Percentiles rank a stretch among this genome's conserved stretches.
These are phyloP conservation scores for Fomitopsis pulvina DNA, from an alignment of 768 basidiomycete genomes.

Conservation along the genomic window DNA sequence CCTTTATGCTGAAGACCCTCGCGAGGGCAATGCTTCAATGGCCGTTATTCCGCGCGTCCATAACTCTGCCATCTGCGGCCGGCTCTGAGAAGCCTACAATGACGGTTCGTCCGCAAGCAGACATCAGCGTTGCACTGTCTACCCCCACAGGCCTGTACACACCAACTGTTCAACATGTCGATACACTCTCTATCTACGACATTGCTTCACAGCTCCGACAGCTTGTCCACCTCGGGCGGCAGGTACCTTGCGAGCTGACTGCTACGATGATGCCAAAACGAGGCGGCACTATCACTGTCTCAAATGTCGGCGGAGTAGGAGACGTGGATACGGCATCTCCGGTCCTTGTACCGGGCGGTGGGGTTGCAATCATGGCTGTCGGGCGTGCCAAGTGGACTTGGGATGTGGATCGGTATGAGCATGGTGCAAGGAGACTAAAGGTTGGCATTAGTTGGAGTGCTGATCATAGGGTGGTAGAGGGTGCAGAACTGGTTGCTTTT, in stretches of 20 bases:
- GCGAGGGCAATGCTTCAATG: slow-evolving; percentile 75
- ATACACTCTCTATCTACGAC: slow-evolving; percentile 49
- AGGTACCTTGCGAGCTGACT: slow-evolving; percentile 58
- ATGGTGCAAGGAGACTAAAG: slow-evolving; percentile 49
- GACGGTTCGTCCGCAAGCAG: slow-evolving; percentile 65
- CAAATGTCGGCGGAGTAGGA: slow-evolving; percentile 80
- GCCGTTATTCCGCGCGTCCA: slow-evolving; percentile 76
- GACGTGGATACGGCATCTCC: slow-evolving; percentile 65
- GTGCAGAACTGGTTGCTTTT: slow-evolving; percentile 84
- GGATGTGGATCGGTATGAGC: slow-evolving; percentile 53
- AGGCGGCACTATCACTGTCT: slow-evolving; percentile 76
- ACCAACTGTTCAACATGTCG: slow-evolving; percentile 55
- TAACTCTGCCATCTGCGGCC: slow-evolving; percentile 35
- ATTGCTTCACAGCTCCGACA: slow-evolving; percentile 57
- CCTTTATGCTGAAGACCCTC: slow-evolving; percentile 78
- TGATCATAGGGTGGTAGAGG: slow-evolving; percentile 84
- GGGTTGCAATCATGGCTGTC: slow-evolving; percentile 79
- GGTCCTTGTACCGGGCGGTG: slow-evolving; percentile 75
- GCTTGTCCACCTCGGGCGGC: slow-evolving; percentile 58
- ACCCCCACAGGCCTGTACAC: slow-evolving; percentile 82
- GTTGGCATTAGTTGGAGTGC: slow-evolving; percentile 76
- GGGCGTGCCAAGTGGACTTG: slow-evolving; percentile 74
- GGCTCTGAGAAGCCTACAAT: slow-evolving; percentile 49
- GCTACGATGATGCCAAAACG: slow-evolving; percentile 64
- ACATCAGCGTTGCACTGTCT: slow-evolving; percentile 71